Evolutionary conservation across 2,329 filamentous ascomycete species (phyloP).

Genomic region (Helminthosporium solani): DNA sequence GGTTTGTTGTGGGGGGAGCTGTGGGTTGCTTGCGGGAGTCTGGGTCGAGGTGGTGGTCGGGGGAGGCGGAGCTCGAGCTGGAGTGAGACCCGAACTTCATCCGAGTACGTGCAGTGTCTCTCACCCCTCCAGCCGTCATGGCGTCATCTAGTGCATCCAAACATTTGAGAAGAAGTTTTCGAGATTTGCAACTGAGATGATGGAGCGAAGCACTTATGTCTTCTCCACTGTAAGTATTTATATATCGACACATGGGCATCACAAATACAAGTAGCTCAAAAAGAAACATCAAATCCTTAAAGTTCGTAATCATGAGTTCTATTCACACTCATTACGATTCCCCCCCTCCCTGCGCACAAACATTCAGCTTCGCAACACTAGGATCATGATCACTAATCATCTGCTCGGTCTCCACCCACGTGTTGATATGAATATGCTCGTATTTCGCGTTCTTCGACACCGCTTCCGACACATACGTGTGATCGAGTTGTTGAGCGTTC

Average conservation of each 20-base stretch:
- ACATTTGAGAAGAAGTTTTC: too few relatives aligned
- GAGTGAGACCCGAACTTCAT: not conserved
- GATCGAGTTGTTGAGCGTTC: slow-evolving; percentile 70
- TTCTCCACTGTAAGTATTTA: too few relatives aligned
- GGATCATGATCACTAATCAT: slow-evolving; percentile 70
- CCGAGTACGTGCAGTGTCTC: slow-evolving; percentile 1
- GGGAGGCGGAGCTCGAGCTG: slow-evolving; percentile 15
- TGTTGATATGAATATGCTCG: slow-evolving; percentile 71
- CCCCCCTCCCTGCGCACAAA: slow-evolving; percentile 49
- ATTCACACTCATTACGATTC: too few relatives aligned
- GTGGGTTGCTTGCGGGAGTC: not conserved
- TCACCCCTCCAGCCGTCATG: too few relatives aligned
- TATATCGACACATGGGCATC: too few relatives aligned
- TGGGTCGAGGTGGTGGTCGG: not conserved
- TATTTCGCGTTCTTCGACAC: slow-evolving; percentile 48
- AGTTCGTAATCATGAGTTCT: too few relatives aligned
- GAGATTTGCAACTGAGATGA: too few relatives aligned
- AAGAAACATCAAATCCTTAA: too few relatives aligned
- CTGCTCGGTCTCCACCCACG: slow-evolving; percentile 61
- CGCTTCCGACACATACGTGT: slow-evolving; percentile 63
- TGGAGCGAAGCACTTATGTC: too few relatives aligned
- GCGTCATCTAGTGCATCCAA: too few relatives aligned
- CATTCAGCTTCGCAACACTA: slow-evolving; percentile 61
- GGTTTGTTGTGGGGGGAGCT: not conserved
- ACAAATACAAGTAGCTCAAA: too few relatives aligned